These are phyloP conservation scores for Cytospora mali DNA, from an alignment of 2,329 filamentous ascomycete genomes.

Conservation along the genomic window DNA sequence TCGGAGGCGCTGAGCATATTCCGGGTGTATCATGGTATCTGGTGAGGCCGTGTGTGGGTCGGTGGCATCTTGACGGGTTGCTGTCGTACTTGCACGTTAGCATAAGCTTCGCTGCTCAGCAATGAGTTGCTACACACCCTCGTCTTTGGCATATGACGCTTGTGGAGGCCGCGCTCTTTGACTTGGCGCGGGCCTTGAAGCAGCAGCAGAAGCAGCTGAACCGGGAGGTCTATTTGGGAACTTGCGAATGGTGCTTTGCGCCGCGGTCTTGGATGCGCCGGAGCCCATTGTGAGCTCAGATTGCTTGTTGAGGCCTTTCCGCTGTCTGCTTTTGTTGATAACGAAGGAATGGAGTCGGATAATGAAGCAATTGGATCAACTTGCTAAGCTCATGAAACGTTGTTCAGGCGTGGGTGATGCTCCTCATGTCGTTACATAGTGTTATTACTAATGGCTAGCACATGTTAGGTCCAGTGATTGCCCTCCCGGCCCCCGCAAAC, in stretches of 20 bases:
- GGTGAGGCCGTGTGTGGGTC: constrained; percentile 44
- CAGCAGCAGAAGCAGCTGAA: constrained; percentile 24
- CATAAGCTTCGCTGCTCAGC: neutral
- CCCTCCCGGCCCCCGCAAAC: neutral
- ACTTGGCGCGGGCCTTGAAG: constrained; percentile 12
- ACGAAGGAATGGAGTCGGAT: neutral
- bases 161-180: constrained; percentile 19
- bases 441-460: neutral
- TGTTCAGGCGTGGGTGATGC: neutral
- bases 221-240: constrained; percentile 36
- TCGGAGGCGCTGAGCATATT: constrained; percentile 54
- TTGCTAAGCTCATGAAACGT: neutral
- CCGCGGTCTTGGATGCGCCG: constrained; percentile 26
- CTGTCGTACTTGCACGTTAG: constrained; percentile 34
- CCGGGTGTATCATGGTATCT: constrained; percentile 37
- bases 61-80: constrained; percentile 43
- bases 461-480: neutral
- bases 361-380: neutral
- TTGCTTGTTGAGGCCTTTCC: neutral
- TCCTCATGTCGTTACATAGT: too few species aligned
- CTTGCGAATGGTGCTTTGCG: constrained; percentile 28
- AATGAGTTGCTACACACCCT: constrained; percentile 30
- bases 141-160: constrained; percentile 32
- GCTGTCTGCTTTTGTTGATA: neutral
- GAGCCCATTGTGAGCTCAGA: constrained; percentile 22